Evolutionary conservation across 257 asterid genomes (phyloP).

Genomic region (Primulina huaijiensis): DNA sequence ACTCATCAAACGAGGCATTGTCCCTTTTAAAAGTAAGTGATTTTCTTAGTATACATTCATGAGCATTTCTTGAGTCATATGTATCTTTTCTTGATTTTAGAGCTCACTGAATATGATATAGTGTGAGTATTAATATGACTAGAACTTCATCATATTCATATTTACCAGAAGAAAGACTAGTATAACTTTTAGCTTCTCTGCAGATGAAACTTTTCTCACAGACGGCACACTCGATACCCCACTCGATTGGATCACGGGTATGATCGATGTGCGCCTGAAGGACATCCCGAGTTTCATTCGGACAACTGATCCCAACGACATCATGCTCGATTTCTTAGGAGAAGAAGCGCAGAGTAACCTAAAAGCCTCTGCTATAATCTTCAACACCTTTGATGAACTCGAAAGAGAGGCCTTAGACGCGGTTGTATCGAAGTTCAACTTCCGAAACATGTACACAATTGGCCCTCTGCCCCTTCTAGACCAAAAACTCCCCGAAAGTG

Average conservation of each 20-base stretch:
- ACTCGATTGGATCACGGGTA: conserved; percentile 48
- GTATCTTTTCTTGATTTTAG: no score
- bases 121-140: no score
- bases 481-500: conserved; percentile 21
- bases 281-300: conserved; percentile 52
- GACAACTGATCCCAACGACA: conserved; percentile 55
- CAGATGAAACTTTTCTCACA: conserved; percentile 43
- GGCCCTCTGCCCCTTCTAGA: conserved; percentile 51
- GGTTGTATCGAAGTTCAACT: conserved; percentile 33
- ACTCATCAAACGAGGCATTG: conserved; percentile 33
- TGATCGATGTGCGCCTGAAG: conserved; percentile 40
- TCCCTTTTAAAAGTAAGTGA: conserved; percentile 46
- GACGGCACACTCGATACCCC: conserved; percentile 53
- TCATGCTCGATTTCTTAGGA: conserved; percentile 47
- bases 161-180: no score
- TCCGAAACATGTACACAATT: conserved; percentile 36
- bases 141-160: no score
- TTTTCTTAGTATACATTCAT: background rate
- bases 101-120: no score
- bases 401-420: conserved; percentile 41
- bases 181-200: background rate
- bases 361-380: conserved; percentile 39
- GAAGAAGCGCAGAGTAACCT: conserved; percentile 47
- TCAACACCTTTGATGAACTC: conserved; percentile 49
- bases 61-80: background rate